Percentiles rank a stretch among this genome's conserved stretches.
phyloP scores from a whole-genome alignment of 768 basidiomycete species.

The Sistotremastrum suecicum region DNA sequence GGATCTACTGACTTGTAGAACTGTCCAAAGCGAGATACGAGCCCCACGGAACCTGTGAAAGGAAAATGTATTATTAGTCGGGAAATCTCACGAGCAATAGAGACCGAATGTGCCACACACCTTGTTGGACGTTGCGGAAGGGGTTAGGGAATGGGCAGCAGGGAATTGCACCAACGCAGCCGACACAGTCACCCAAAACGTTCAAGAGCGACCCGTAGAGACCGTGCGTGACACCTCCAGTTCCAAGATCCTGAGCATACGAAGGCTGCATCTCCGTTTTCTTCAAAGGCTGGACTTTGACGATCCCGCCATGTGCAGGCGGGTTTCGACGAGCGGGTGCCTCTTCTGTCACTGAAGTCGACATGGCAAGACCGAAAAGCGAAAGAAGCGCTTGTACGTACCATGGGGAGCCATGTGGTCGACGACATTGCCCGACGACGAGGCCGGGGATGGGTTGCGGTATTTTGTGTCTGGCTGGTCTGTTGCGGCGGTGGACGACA shows the following conservation, averaged over 20 bases:
- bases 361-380: constrained; percentile 8
- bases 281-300: constrained; percentile 75
- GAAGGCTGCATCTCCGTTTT: constrained; percentile 86
- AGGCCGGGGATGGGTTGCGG: constrained; percentile 30
- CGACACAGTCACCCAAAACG: constrained; percentile 49
- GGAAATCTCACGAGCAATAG: background rate
- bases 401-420: constrained; percentile 58
- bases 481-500: constrained; percentile 3
- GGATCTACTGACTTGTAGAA: constrained; percentile 96
- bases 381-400: constrained; percentile 17
- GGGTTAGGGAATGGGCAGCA: constrained; percentile 80
- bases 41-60: constrained; percentile 63
- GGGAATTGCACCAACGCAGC: constrained; percentile 61
- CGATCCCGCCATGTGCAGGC: constrained; percentile 23
- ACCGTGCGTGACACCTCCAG: constrained; percentile 65
- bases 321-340: constrained; percentile 21
- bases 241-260: constrained; percentile 82
- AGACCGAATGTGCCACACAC: constrained; percentile 19
- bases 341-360: constrained; percentile 50
- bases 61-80: constrained; percentile 6
- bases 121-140: constrained; percentile 76
- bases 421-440: constrained; percentile 47
- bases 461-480: constrained; percentile 23
- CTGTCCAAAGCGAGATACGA: constrained; percentile 87
- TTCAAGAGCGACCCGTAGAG: constrained; percentile 75